phyloP scores from a whole-genome alignment of 1,284 basidiomycete species.

The Bondarzewia mesenterica region DNA sequence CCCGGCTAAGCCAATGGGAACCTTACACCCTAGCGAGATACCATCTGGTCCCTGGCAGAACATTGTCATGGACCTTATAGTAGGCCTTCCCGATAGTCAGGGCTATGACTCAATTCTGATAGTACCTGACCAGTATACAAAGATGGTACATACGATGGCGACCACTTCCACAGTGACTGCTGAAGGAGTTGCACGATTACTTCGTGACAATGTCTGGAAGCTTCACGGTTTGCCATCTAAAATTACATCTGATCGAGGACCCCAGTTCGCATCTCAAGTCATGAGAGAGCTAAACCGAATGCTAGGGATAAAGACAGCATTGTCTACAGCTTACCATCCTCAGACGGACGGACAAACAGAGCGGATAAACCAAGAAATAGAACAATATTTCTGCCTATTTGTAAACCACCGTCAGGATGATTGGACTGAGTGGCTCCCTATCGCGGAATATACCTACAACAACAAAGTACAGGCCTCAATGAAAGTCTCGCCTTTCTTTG shows the following conservation, averaged over 20 bases:
- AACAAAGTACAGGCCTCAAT: neutral
- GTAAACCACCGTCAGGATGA: conserved; percentile 27
- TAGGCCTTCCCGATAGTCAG: too few species aligned
- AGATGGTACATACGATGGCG: too few species aligned
- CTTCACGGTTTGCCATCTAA: neutral
- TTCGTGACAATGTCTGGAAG: neutral
- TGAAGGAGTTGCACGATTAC: neutral
- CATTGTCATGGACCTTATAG: too few species aligned
- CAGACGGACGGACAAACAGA: conserved; percentile 27
- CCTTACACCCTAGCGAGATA: neutral
- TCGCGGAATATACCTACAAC: neutral
- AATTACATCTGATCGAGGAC: neutral
- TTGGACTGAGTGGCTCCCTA: conserved; percentile 20
- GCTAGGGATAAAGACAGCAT: neutral
- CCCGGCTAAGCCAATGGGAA: neutral
- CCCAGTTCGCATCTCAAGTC: neutral
- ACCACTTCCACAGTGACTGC: neutral
- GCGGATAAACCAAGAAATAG: conserved; percentile 26
- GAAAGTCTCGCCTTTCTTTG: neutral
- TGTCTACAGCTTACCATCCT: conserved; percentile 10
- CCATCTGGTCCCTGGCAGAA: too few species aligned
- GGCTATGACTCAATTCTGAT: too few species aligned
- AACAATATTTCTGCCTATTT: conserved; percentile 23
- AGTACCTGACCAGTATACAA: too few species aligned
- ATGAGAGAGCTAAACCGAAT: neutral